Percentiles rank a stretch among this genome's conserved stretches.
Conservation (phyloP, 1,284 basidiomycete genomes). For the Apiotrichum gamsii region DNA sequence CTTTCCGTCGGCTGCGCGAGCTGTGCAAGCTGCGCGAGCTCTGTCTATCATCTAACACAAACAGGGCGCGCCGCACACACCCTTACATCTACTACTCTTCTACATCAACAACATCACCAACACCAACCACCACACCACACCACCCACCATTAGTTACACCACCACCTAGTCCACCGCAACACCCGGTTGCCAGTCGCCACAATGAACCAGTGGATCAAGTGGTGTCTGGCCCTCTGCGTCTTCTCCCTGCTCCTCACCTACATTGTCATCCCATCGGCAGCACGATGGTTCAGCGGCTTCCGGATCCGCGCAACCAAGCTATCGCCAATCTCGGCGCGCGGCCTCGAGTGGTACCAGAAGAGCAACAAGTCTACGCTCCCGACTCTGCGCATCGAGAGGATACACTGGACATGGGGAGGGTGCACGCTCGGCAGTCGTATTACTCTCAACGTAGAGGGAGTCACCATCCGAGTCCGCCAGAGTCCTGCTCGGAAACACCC, state of each 20-base stretch:
- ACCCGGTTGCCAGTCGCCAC: too few species aligned
- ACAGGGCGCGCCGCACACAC: too few species aligned
- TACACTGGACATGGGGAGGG: slow-evolving; percentile 34
- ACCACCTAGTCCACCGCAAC: too few species aligned
- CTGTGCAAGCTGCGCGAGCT: too few species aligned
- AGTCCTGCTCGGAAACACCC: not conserved
- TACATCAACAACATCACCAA: too few species aligned
- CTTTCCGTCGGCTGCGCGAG: too few species aligned
- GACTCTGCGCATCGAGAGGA: slow-evolving; percentile 30
- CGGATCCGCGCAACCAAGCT: slow-evolving; percentile 20
- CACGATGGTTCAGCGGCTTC: slow-evolving; percentile 11
- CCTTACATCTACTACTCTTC: too few species aligned
- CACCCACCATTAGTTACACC: too few species aligned
- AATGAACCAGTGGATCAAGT: slow-evolving; percentile 10
- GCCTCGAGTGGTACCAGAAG: slow-evolving; percentile 35
- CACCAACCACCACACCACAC: too few species aligned
- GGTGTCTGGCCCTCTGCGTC: slow-evolving; percentile 9
- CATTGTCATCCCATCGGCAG: slow-evolving; percentile 20
- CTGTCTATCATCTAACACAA: too few species aligned
- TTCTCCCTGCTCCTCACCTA: slow-evolving; percentile 11
- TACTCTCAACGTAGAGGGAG: slow-evolving; percentile 35
- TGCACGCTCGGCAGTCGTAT: slow-evolving; percentile 20
- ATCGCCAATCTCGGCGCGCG: slow-evolving; percentile 23
- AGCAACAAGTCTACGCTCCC: slow-evolving; percentile 16
- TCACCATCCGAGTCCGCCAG: slow-evolving; percentile 23